Evolutionary conservation across 1,284 basidiomycete species (phyloP), one percentile per base, ranked within the genome.

Genomic region (Cryptococcus sp.): DNA sequence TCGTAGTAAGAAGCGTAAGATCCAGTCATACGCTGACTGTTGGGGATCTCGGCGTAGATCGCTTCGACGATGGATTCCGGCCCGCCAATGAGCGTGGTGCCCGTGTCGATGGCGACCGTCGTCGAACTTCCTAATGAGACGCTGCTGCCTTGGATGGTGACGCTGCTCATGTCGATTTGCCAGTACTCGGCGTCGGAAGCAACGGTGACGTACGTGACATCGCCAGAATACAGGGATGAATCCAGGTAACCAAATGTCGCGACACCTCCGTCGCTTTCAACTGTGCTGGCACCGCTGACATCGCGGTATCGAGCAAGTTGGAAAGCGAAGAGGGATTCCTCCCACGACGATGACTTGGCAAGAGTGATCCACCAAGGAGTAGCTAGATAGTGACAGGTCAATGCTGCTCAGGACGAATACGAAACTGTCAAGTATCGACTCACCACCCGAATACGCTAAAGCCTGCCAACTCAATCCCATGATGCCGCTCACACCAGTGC

Each of bases 1-100:
- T 80, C 73, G 74, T 87, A 95, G 73, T 90, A 94, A 39, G 87
- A 88, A 8, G 86, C 70, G 67, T 85, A 87, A 0, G 64, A 64
- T n/a, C 88, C 88, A 0, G 84, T 83, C 55, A 88, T 88, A 1
- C 83, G 73, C 50, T 78, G 66, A 0, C 89, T 83, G 41, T 85
- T 86, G 0, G 88, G 87, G 54, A 99, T 91, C 60, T 88, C 85
- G 0, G 84, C 83, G 70, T 87, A 98, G 55, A 99, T 82, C 13
- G 79, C 75, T 0, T 83, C 76, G 48, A 96, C 85, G 54, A 82
- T 80, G 8, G 75, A 69, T 1, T 84, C 27, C 0, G 95, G 94
- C 0, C 90, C 92, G 11, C 91, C 93, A 51, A 98, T 84, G 47
- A 96, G 86, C 0, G 94, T 96, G 3, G 93, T 97, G 57, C 94